Evolutionary conservation across 139 green algal genomes (phyloP).

Genomic region (Asterochloris sp.): DNA sequence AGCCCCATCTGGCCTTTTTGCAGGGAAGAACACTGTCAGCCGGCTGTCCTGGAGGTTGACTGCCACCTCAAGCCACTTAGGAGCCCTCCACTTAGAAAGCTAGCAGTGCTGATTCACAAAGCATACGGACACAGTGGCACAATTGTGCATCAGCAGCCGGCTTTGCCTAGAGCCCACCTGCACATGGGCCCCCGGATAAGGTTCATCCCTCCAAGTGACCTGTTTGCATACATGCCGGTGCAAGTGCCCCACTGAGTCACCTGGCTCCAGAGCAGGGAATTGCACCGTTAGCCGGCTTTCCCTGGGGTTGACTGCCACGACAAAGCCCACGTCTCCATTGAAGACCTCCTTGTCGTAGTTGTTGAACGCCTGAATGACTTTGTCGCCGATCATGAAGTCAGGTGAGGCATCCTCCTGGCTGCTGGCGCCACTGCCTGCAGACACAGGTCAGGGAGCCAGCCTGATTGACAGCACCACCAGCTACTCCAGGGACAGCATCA

Average conservation of each 20-base stretch:
- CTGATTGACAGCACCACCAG: slow-evolving; percentile 55
- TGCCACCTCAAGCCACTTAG: too few species aligned
- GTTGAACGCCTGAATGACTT: slow-evolving; percentile 65
- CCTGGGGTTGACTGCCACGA: slow-evolving; percentile 34
- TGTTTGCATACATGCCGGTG: not conserved
- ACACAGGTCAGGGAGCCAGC: not conserved
- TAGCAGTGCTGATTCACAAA: too few species aligned
- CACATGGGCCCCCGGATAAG: too few species aligned
- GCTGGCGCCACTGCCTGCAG: not conserved
- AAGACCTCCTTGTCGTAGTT: slow-evolving; percentile 74
- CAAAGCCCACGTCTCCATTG: slow-evolving; percentile 76
- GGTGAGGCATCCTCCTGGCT: not conserved
- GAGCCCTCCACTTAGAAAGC: too few species aligned
- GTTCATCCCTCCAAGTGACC: too few species aligned
- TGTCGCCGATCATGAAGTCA: not conserved
- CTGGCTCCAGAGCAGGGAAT: slow-evolving; percentile 12
- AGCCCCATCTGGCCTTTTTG: too few species aligned
- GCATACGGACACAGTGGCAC: too few species aligned
- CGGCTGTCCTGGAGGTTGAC: too few species aligned
- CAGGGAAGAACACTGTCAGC: too few species aligned
- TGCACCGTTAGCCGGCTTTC: slow-evolving; percentile 21
- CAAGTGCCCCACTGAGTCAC: not conserved
- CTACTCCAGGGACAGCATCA: not conserved
- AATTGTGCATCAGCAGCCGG: too few species aligned
- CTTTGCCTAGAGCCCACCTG: too few species aligned